Conservation (phyloP, 371 early-diverging fungal genomes). For the Mortierella sp. region DNA sequence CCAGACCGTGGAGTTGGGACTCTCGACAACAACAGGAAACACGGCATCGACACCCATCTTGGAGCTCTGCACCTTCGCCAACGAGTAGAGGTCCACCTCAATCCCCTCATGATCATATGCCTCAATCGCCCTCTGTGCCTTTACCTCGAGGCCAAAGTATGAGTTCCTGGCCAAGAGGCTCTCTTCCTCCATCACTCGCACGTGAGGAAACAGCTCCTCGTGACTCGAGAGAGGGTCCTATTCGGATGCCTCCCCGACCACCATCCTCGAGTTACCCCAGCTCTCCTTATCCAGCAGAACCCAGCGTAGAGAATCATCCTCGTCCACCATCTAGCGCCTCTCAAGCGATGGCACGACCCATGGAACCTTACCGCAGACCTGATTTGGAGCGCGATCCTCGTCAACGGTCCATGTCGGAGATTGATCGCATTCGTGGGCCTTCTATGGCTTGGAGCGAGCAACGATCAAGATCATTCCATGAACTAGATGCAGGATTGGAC, state of each 20-base stretch:
- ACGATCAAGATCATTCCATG: conserved; percentile 44
- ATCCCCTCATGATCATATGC: conserved; percentile 21
- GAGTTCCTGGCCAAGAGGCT: conserved; percentile 33
- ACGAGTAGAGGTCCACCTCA: conserved; percentile 10
- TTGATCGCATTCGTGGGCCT: conserved; percentile 30
- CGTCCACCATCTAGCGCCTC: conserved; percentile 10
- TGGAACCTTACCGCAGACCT: conserved; percentile 20
- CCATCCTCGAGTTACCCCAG: conserved; percentile 12
- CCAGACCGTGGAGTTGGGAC: conserved; percentile 28
- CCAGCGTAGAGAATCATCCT: conserved; percentile 11
- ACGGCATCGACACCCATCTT: conserved; percentile 30
- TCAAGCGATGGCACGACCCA: conserved; percentile 5
- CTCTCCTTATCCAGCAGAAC: conserved; percentile 28
- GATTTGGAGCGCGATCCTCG: conserved; percentile 26
- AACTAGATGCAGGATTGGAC: conserved; percentile 15
- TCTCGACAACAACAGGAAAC: conserved; percentile 22
- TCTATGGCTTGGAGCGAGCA: conserved; percentile 30
- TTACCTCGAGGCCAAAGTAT: conserved; percentile 23
- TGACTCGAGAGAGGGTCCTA: conserved; percentile 15
- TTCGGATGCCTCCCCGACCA: conserved; percentile 12
- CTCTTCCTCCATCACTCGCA: conserved; percentile 13
- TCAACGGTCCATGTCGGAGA: conserved; percentile 32
- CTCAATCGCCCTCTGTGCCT: conserved; percentile 19
- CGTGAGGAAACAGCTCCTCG: conserved; percentile 15
- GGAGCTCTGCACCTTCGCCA: conserved; percentile 26